phyloP scores from a whole-genome alignment of 371 early-diverging fungal genomes.

The Dentiscutata heterogama region DNA sequence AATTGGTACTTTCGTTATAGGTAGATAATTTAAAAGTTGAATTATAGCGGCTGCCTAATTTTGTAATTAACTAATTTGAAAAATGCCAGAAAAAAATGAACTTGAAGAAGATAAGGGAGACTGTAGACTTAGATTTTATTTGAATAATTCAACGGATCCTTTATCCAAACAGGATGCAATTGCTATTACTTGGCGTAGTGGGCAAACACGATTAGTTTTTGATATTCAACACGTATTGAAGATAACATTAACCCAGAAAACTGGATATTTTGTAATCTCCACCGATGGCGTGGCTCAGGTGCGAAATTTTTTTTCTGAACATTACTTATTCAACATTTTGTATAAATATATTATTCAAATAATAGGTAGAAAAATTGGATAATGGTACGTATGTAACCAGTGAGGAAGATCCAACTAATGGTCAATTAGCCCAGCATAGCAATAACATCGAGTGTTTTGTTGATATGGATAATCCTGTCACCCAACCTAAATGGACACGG shows the following conservation, averaged over 20 bases:
- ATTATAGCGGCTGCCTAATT: background rate
- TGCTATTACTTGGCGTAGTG: background rate
- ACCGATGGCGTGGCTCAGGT: background rate
- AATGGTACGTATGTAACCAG: background rate
- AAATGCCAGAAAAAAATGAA: background rate
- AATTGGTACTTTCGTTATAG: background rate
- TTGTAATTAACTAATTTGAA: background rate
- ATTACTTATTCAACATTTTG: background rate
- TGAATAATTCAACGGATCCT: background rate
- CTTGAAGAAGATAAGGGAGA: background rate
- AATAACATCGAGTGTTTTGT: background rate
- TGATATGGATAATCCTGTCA: background rate
- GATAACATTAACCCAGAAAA: background rate
- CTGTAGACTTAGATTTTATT: background rate
- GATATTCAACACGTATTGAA: background rate
- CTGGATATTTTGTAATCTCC: background rate
- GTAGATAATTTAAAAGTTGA: background rate
- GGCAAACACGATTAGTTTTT: background rate
- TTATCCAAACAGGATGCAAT: background rate
- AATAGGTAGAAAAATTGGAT: background rate
- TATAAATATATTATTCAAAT: background rate
- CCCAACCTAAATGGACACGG: background rate
- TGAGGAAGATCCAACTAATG: background rate
- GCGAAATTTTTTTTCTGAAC: background rate
- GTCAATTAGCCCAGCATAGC: background rate